Evolutionary conservation across 805 yeast genomes (phyloP).

Genomic region (Candida sanyiensis): DNA sequence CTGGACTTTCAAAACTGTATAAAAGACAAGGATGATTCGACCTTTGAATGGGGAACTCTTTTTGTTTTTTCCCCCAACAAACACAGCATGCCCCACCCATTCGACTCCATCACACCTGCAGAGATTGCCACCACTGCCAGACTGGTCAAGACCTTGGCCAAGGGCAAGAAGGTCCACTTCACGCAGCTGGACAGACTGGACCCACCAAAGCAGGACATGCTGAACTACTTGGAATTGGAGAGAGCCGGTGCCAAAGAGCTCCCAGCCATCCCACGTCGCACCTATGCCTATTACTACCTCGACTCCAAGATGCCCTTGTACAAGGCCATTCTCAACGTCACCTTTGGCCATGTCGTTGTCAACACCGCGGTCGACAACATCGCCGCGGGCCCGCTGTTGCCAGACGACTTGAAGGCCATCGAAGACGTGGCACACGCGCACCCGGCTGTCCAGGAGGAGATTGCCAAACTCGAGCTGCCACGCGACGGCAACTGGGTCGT

Average conservation of each 20-base stretch:
- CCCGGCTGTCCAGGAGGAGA: constrained; percentile 57
- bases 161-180: constrained; percentile 54
- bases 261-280: constrained; percentile 62
- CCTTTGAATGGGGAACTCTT: no score
- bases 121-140: constrained; percentile 55
- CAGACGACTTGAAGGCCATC: constrained; percentile 52
- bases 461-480: constrained; percentile 63
- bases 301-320: constrained; percentile 46
- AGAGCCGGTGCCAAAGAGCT: constrained; percentile 38
- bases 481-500: constrained; percentile 34
- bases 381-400: constrained; percentile 64
- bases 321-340: constrained; percentile 67
- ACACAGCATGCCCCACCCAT: constrained; percentile 39
- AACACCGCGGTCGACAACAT: constrained; percentile 53
- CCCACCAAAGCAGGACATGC: constrained; percentile 74
- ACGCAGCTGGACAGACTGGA: constrained; percentile 63
- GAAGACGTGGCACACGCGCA: constrained; percentile 47
- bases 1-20: neutral
- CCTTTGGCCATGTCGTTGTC: constrained; percentile 56
- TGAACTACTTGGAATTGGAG: constrained; percentile 63
- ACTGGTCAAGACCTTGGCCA: constrained; percentile 52
- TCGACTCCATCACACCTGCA: constrained; percentile 51
- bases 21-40: neutral
- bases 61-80: no score
- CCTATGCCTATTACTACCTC: constrained; percentile 61